Base-by-base conservation (phyloP, 495 filamentous ascomycete species). In the Xeromyces bisporus region DNA sequence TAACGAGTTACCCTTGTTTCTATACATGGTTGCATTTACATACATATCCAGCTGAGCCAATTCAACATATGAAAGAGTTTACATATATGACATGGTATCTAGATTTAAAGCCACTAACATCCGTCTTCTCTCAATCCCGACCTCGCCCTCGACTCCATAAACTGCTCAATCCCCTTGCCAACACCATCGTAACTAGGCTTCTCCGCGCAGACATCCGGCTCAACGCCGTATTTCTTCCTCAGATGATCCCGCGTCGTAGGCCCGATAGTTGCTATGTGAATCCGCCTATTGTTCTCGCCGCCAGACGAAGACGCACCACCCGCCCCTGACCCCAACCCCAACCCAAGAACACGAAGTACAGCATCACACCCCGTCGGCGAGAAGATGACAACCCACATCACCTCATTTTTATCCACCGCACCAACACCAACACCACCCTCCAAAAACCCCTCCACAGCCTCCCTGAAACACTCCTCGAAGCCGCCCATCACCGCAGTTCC, bases 341-440 rank as follows among this genome's bases (percentile, higher is more conserved):
- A 48, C 9, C 9, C 20, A 21, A 21, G 20, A 18, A 63, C 67
- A 32, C 67, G 54, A 3, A 94, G 58, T 77, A 93, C 80, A 42
- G 70, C 74, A 50, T 79, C 74, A 41, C 82, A 89, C 1, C 81
- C 86, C 12, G 76, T 84, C 1, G 89, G 84, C 24, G 86, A 94
- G 43, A 99, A 99, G 6, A 96, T 78, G 8, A 93, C 80, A 1
- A 86, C 73, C 86, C 89, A 96, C 40, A 77, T 63, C 18, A 33
- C 41, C 18, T 42, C 33, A 6, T 36, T 29, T 6, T 43, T 44
- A 23, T 47, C 50, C 27, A 17, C 3, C 2, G 15, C 13, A 11
- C 18, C 3, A 21, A 20, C 17, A 8, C 56, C 73, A 28, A 16
- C 24, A 15, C 35, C 23, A 15, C 11, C 9, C 29, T 32, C 15